A percentile compares a stretch with the other conserved stretches of the same genome.
phyloP scores from a whole-genome alignment of 768 basidiomycete genomes.

The Rhizopogon sp. region DNA sequence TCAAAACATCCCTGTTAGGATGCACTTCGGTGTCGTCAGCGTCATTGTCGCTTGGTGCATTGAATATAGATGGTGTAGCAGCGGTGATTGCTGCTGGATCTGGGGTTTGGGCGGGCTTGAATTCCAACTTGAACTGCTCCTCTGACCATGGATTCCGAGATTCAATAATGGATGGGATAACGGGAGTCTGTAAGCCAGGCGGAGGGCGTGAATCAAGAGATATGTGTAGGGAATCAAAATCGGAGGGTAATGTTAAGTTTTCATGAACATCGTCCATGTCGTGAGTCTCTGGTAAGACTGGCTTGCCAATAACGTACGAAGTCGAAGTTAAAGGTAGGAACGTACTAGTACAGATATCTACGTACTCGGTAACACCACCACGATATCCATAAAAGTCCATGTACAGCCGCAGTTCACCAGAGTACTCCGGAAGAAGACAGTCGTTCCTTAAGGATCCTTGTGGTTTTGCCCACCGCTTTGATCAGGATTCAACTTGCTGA shows the following conservation, averaged over 20 bases:
- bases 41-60: slow-evolving; percentile 7
- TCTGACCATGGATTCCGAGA: slow-evolving; percentile 18
- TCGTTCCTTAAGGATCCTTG: too few species aligned
- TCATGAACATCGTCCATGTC: neutral
- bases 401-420: too few species aligned
- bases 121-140: slow-evolving; percentile 4
- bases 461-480: too few species aligned
- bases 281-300: neutral
- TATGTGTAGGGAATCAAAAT: neutral
- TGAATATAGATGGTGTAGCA: slow-evolving; percentile 31
- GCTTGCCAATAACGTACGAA: too few species aligned
- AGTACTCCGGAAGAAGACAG: too few species aligned
- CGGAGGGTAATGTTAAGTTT: neutral
- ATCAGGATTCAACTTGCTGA: neutral
- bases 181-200: neutral
- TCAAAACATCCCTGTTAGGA: slow-evolving; percentile 38
- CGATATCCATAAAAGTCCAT: neutral
- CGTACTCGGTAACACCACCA: neutral
- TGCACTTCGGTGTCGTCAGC: slow-evolving; percentile 10
- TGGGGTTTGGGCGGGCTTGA: slow-evolving; percentile 24
- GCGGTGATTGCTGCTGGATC: slow-evolving; percentile 42
- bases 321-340: neutral
- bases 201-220: neutral
- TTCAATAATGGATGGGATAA: neutral
- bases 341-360: neutral